A percentile compares a stretch with the other conserved stretches of the same genome.
Conservation (phyloP, 768 basidiomycete species). For the Pleurotus sapidus region DNA sequence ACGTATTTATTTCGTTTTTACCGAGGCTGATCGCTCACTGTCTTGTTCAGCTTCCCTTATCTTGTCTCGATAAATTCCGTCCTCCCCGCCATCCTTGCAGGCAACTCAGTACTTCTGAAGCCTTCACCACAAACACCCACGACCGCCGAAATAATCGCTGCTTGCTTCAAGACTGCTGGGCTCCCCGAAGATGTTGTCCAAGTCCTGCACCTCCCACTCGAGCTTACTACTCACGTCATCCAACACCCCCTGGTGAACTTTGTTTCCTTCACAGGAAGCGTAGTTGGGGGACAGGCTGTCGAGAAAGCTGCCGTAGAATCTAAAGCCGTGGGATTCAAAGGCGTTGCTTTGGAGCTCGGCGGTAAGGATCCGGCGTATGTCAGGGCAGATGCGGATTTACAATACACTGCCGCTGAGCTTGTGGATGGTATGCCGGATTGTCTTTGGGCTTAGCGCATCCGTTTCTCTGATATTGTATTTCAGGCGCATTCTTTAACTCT, state of each 20-base stretch:
- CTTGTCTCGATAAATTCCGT: conserved; percentile 89
- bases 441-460: not conserved
- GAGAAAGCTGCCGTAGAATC: conserved; percentile 59
- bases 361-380: conserved; percentile 99
- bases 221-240: conserved; percentile 57
- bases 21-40: not conserved
- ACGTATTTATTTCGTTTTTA: conserved; percentile 24
- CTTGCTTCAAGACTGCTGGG: conserved; percentile 70
- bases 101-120: conserved; percentile 90
- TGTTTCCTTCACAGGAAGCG: conserved; percentile 88
- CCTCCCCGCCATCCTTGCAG: conserved; percentile 86
- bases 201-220: conserved; percentile 70
- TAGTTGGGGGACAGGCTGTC: conserved; percentile 72
- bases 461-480: not conserved
- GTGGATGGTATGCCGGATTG: conserved; percentile 69
- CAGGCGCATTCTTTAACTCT: conserved; percentile 94
- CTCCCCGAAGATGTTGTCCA: conserved; percentile 74
- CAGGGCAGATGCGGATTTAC: conserved; percentile 78
- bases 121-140: conserved; percentile 96
- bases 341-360: conserved; percentile 89
- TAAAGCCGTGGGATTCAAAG: conserved; percentile 69
- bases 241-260: conserved; percentile 71
- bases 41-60: conserved; percentile 70
- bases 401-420: conserved; percentile 79
- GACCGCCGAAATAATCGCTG: conserved; percentile 75